A percentile compares a stretch with the other conserved stretches of the same genome.
phyloP scores from a whole-genome alignment of 345 rosid genomes.

The Citrus sinensis region DVS_A1.0 CM039163.1:33479501-33480000 shows the following conservation, averaged over 20 bases:
- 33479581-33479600: conserved; percentile 61
- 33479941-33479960: no score
- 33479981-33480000: no score
- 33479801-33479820: neutral
- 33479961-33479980: no score
- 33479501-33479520: neutral
- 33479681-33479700: conserved; percentile 41
- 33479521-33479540: neutral
- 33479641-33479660: conserved; percentile 69
- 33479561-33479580: neutral
- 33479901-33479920: neutral
- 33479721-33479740: neutral
- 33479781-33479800: neutral
- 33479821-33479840: neutral
- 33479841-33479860: neutral
- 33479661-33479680: conserved; percentile 68
- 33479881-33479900: neutral
- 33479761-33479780: neutral
- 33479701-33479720: neutral
- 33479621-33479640: conserved; percentile 49
- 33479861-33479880: neutral
- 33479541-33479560: neutral
- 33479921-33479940: no score
- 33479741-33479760: neutral
- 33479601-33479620: conserved; percentile 69